A percentile compares a stretch with the other conserved stretches of the same genome.
Evolutionary conservation across 257 asterid genomes (phyloP).

Genomic region (Cynanchum wilfordii): DNA sequence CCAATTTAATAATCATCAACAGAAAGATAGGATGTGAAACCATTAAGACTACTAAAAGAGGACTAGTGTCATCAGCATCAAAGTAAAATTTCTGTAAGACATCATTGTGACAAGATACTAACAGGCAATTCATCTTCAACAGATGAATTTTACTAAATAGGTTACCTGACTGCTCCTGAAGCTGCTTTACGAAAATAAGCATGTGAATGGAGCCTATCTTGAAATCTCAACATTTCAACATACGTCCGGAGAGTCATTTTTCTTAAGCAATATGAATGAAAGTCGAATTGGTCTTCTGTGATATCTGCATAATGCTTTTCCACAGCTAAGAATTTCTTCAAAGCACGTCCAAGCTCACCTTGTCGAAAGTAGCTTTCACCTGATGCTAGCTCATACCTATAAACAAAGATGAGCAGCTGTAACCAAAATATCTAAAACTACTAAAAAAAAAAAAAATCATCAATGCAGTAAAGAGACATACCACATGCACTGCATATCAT

Average conservation of each 20-base stretch:
- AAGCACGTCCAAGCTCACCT: slow-evolving; percentile 89
- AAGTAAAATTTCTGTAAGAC: neutral
- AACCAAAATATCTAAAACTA: neutral
- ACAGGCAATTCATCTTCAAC: slow-evolving; percentile 1
- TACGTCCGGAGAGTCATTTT: slow-evolving; percentile 96
- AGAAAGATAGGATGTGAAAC: slow-evolving; percentile 8
- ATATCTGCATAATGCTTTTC: slow-evolving; percentile 97
- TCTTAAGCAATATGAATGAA: slow-evolving; percentile 94
- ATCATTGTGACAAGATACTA: neutral
- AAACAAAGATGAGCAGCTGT: slow-evolving; percentile 8
- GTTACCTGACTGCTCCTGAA: slow-evolving; percentile 76
- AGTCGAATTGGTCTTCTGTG: slow-evolving; percentile 94
- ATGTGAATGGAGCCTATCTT: slow-evolving; percentile 89
- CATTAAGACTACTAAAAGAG: slow-evolving; percentile 3
- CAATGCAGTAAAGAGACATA: slow-evolving; percentile 25
- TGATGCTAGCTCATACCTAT: slow-evolving; percentile 91
- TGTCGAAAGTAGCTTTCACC: slow-evolving; percentile 97
- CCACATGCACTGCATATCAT: slow-evolving; percentile 99
- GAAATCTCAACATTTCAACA: slow-evolving; percentile 88
- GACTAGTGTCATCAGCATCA: neutral
- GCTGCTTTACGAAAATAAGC: slow-evolving; percentile 94
- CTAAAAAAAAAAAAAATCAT: neutral
- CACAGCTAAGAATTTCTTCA: slow-evolving; percentile 95
- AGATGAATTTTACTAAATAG: slow-evolving; percentile 15
- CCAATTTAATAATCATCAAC: slow-evolving; percentile 17